Base-by-base conservation (phyloP, 2,329 filamentous ascomycete genomes). In the Cladorrhinum sp. region DNA sequence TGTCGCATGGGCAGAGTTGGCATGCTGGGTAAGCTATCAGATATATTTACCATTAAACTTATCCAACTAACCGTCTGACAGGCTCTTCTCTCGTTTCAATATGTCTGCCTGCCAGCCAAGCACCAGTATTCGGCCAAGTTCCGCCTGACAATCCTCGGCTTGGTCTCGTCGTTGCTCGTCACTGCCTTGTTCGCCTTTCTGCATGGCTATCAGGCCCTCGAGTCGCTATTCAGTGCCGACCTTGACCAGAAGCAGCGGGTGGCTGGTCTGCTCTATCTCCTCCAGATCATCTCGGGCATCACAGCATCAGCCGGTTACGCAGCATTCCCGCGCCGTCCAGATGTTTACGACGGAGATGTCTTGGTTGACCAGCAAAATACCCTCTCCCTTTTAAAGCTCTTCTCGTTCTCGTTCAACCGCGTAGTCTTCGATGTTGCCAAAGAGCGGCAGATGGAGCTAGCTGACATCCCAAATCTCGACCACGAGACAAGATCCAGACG, bases 291-390 rank as follows among this genome's bases (percentile, higher is more conserved):
- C 2, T 59, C 66, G 1, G 69, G 71, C 1, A 49, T 71, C 18
- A 51, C 60, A 0, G 65, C 67, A 3, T 60, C 65, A 18, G 55
- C 67, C 7, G 64, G 69, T 4, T 74, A 74, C 30, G 70, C 73
- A 5, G 63, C 64, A 3, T 69, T 74, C 30, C 71, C 70, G 2
- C 72, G 72, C 12, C 72, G 73, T 5, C 73, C 73, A 0, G 71
- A 75, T 58, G 69, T 75, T 30, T 75, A 69, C 56, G 60, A 71
- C 54, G 62, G 65, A 1, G 69, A 67, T 36, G 54, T 52, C 10
- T 59, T 75, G 1, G 73, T 75, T n/a, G 73, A 75, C 59, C 73
- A 74, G 62, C 73, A 75, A 57, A 63, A 72, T 33, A 71, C 73
- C 2, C 66, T 70, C 1, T 74, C 73, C 2, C 58, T 73, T 12